Base-by-base conservation (phyloP, 345 rosid genomes). In the Eucalyptus marginata region DNA sequence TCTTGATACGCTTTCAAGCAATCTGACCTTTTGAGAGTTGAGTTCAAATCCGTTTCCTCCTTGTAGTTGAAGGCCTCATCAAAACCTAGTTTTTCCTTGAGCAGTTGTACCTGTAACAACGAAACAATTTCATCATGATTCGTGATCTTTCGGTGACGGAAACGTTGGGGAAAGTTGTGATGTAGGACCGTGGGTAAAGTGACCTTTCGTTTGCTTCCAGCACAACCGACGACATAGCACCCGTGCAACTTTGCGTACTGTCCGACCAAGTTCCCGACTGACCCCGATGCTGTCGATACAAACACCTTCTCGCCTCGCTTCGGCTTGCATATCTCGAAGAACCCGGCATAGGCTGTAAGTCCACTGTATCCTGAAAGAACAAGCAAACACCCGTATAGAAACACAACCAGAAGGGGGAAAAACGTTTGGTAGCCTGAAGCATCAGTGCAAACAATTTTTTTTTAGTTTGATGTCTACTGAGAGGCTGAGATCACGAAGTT, bases 51-150 rank as follows among this genome's bases (percentile, higher is more conserved):
- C 40, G 91, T 87, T 89, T 92, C 93, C 88, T 94, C 93, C 89
- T 88, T 93, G 90, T 93, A 93, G 93, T 94, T 94, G 90, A 94
- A 93, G 76, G 93, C 96, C 88, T 94, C 93, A 43, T 94, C 93
- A 86, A 93, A 94, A 13, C 96, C 95, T 71, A 94, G 94, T 91
- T 92, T 92, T 76, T 92, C 94, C 88, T 90, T 93, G 2, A 94
- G 95, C 90, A 93, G 36, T 40, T 90, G 90, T 25, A 91, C 94
- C 94, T 93, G 25, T 51, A 31, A 33, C 13, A 68, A 33, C 80
- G 33, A 17, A 33, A 68, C 80, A 33, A 31, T 22, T 68, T 17
- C 25, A 31, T 17, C 80, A 16, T 16, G 79, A 68, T 31, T 31
- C 43, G 5, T 68, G 79, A 31, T 68, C 40, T 68, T 68, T 68